Conservation (phyloP, 148 eudicot genomes). For the Linanthus parryae region DNA sequence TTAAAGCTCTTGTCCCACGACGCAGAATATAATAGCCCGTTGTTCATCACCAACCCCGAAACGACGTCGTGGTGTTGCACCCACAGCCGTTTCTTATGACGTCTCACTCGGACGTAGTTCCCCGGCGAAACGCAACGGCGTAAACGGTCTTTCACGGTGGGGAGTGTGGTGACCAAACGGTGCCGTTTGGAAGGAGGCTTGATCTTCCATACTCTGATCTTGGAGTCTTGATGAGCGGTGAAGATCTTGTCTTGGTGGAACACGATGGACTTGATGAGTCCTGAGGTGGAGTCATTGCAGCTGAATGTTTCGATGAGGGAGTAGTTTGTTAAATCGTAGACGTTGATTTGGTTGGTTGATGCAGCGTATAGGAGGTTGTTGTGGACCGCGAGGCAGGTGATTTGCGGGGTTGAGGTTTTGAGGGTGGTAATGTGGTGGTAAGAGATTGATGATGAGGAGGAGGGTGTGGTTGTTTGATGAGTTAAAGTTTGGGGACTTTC, state of each 20-base stretch:
- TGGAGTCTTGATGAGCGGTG: constrained; percentile 40
- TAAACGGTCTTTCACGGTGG: constrained; percentile 23
- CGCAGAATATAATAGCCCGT: constrained; percentile 28
- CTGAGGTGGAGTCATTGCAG: constrained; percentile 9
- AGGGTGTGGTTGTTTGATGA: neutral
- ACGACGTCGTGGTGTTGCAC: constrained; percentile 37
- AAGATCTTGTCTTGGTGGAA: constrained; percentile 12
- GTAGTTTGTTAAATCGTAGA: constrained; percentile 19
- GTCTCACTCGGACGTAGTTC: constrained; percentile 29
- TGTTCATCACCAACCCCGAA: constrained; percentile 21
- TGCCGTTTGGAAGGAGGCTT: constrained; percentile 21
- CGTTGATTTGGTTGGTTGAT: constrained; percentile 23
- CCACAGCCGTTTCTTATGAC: constrained; percentile 28
- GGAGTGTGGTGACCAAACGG: constrained; percentile 21
- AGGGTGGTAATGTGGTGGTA: constrained; percentile 18
- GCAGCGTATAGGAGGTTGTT: constrained; percentile 28
- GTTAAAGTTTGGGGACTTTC: too few species aligned
- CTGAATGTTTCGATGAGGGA: constrained; percentile 7
- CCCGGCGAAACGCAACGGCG: constrained; percentile 13
- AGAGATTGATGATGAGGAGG: constrained; percentile 7
- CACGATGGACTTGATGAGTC: constrained; percentile 27
- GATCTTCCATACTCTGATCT: constrained; percentile 25
- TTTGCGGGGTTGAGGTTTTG: constrained; percentile 21
- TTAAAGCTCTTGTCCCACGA: constrained; percentile 41
- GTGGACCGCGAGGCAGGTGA: constrained; percentile 29